Conservation (phyloP, 2,329 filamentous ascomycete genomes). For the Aulographum hederae region DNA sequence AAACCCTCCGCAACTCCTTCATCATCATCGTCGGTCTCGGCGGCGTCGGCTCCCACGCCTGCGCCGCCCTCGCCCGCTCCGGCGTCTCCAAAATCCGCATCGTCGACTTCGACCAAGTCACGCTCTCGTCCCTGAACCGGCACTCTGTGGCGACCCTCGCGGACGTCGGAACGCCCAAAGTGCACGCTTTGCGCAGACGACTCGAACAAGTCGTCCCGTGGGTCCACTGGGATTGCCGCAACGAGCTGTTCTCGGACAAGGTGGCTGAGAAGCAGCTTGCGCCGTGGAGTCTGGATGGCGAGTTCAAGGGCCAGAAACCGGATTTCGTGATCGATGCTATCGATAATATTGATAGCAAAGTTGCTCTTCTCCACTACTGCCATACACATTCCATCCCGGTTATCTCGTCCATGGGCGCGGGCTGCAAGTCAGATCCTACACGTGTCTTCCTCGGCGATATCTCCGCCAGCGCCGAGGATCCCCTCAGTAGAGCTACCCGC, state of each 20-base stretch:
- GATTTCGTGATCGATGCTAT: constrained; percentile 95
- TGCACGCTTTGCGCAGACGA: constrained; percentile 61
- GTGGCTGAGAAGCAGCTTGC: constrained; percentile 44
- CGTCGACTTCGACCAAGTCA: constrained; percentile 96
- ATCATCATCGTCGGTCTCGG: constrained; percentile 85
- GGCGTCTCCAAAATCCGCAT: constrained; percentile 77
- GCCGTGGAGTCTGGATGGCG: constrained; percentile 52
- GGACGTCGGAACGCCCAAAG: constrained; percentile 86
- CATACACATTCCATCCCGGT: constrained; percentile 59
- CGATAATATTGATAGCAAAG: constrained; percentile 96
- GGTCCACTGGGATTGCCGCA: constrained; percentile 72
- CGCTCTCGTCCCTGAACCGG: constrained; percentile 82
- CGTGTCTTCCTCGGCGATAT: constrained; percentile 84
- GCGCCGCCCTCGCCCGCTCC: constrained; percentile 69
- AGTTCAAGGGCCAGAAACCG: constrained; percentile 50
- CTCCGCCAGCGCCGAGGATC: constrained; percentile 70
- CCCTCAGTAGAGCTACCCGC: constrained; percentile 69
- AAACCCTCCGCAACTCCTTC: constrained; percentile 62
- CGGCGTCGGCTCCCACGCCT: constrained; percentile 85
- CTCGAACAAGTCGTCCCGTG: constrained; percentile 80
- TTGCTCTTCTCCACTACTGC: constrained; percentile 77
- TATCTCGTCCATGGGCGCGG: constrained; percentile 90
- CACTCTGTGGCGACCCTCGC: constrained; percentile 87
- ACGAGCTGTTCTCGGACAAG: constrained; percentile 60
- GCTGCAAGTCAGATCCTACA: constrained; percentile 77